Evolutionary conservation across 495 filamentous ascomycete species (phyloP), one percentile per base, ranked within the genome.

Genomic region (Annulohypoxylon moriforme): DNA sequence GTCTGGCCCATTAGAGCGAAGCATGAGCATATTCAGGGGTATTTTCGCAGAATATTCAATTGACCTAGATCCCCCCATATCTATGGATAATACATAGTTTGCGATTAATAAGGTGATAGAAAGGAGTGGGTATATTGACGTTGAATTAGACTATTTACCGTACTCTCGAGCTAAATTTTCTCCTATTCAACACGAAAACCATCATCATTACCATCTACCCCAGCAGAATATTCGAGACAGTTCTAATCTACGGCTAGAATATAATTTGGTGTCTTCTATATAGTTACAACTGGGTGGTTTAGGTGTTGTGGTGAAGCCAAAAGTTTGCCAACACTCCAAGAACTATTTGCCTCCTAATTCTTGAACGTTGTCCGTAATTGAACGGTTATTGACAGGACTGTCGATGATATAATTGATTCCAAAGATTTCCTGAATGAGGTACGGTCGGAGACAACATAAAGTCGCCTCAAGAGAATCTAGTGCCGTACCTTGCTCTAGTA

Each of bases 401-500:
- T 42, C n/a, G n/a, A 20, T 9, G 34, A 31, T 14, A 22, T 9
- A 59, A 16, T 8, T 31, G 0, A 29, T 49, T 22, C 7, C 22
- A 20, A 29, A 10, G 11, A 3, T 38, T 46, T 61, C 49, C 36
- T 16, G 49, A 55, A 47, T 13, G 16, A 61, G 13, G 44, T 24
- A 25, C 9, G 18, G 36, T 57, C 20, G 44, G 29, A 44, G 16
- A 63, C 18, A 31, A 50, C 22, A 10, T 40, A 24, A 57, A 24
- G 50, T 53, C 16, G 44, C 33, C 40, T 53, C 52, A 29, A 31
- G 33, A 64, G 24, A 50, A 33, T 31, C n/a, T 22, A 70, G 9
- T 70, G 60, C 67, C 67, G 67, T 38, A 40, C 40, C 25, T 60
- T 63, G 34, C 16, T 63, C 53, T 55, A 3, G 13, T 14, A 47